Percentiles rank a stretch among this genome's conserved stretches.
Evolutionary conservation across 176 grass and related monocot species (phyloP).

Genomic region (Alloteropsis semialata): DNA sequence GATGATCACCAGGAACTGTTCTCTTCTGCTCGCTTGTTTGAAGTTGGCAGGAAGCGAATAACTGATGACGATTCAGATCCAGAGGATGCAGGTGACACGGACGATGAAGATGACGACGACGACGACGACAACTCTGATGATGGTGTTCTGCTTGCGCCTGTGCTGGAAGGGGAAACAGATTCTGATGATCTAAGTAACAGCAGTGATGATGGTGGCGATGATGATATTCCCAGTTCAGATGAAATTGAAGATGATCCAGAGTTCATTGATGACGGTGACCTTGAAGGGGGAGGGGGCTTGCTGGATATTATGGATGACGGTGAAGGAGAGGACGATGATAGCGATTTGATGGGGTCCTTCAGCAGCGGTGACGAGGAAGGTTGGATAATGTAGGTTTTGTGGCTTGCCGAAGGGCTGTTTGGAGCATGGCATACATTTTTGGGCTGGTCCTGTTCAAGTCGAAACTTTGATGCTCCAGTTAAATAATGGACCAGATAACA

Average conservation of each 20-base stretch:
- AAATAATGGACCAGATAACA: conserved; percentile 7
- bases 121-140: conserved; percentile 75
- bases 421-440: not conserved
- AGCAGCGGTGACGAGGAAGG: conserved; percentile 66
- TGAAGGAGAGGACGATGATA: conserved; percentile 50
- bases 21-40: conserved; percentile 77
- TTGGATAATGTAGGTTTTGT: conserved; percentile 17
- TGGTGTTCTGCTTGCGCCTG: conserved; percentile 35
- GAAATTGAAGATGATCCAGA: conserved; percentile 66
- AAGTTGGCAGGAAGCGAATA: conserved; percentile 81
- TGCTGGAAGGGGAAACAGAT: conserved; percentile 49
- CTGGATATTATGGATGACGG: conserved; percentile 62
- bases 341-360: conserved; percentile 50
- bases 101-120: conserved; percentile 68
- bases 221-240: conserved; percentile 57
- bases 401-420: not conserved
- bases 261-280: conserved; percentile 55
- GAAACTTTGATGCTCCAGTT: not conserved
- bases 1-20: conserved; percentile 92
- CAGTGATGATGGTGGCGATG: conserved; percentile 58
- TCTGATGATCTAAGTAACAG: conserved; percentile 64
- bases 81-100: conserved; percentile 74
- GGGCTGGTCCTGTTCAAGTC: not conserved
- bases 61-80: conserved; percentile 96
- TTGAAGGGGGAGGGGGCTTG: conserved; percentile 52